A percentile compares a stretch with the other conserved stretches of the same genome.
phyloP scores from a whole-genome alignment of 768 basidiomycete species.

The Thelephora ganbajun region DNA sequence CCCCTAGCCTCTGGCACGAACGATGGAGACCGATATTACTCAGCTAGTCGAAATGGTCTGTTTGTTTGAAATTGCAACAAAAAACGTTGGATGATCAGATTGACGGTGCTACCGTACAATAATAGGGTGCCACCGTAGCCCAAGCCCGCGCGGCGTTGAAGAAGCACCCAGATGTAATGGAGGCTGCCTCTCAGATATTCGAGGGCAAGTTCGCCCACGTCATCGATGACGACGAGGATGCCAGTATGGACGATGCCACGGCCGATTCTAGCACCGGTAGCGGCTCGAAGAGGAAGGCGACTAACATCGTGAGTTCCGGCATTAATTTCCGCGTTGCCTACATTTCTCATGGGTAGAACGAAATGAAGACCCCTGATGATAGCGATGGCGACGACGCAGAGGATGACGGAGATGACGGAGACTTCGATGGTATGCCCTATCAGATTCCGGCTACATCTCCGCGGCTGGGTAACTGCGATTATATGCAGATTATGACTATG shows the following conservation, averaged over 20 bases:
- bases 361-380: slow-evolving; percentile 21
- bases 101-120: background rate
- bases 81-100: background rate
- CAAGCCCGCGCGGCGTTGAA: slow-evolving; percentile 77
- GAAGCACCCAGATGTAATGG: slow-evolving; percentile 80
- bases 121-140: slow-evolving; percentile 65
- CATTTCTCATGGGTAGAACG: no score
- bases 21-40: slow-evolving; percentile 20
- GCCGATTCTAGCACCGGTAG: slow-evolving; percentile 2
- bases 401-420: slow-evolving; percentile 33
- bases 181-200: slow-evolving; percentile 77
- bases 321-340: slow-evolving; percentile 13
- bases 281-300: slow-evolving; percentile 5
- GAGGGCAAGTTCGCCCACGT: slow-evolving; percentile 75
- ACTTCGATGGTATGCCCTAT: slow-evolving; percentile 21
- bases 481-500: slow-evolving; percentile 69
- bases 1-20: background rate
- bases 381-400: slow-evolving; percentile 38
- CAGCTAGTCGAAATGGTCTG: slow-evolving; percentile 24
- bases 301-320: slow-evolving; percentile 8
- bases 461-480: slow-evolving; percentile 26
- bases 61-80: background rate
- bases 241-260: slow-evolving; percentile 8
- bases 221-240: slow-evolving; percentile 33
- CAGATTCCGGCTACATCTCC: slow-evolving; percentile 12